Base-by-base conservation (phyloP, 169 alveolate genomes). In the Plasmodium inui region DNA sequence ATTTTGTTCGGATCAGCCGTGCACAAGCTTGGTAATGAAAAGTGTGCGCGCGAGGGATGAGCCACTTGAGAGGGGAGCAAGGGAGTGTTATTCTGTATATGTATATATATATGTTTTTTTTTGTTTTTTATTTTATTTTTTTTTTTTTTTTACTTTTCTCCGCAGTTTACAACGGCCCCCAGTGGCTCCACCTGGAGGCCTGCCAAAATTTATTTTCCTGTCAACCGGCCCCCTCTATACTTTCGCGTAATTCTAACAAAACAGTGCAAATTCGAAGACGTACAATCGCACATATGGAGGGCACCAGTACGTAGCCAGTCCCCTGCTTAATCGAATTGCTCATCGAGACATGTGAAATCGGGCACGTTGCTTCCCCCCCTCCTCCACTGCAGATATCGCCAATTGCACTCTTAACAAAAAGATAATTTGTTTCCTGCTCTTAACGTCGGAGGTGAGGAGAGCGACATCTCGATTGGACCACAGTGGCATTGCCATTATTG, bases 1-100 rank as follows among this genome's bases (percentile, higher is more conserved):
- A 79, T 88, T 78, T 78, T 88, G 72, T 88, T 88, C 82, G 81
- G 81, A 30, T 88, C 94, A 39, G 94, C 89, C 14, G 94, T 78
- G 61, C 89, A 80, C 19, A 88, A 88, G 55, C 71, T 78, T 55
- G 82, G 94, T 88, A 88, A 37, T 22, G n/a, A 71, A 50, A 55
- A 67, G 34, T 28, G 76, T 9, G 30, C 32, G 34, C 74, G 10
- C 7, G 34, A 3, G 17, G 26, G 34, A 61, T 61, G 26, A 19
- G 10, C 14, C n/a, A 67, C 41, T 26, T 67, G 3, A 26, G 37
- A 41, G n/a, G 30, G 39, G 32, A 61, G 17, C 57, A 14, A 12
- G 32, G 32, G 9, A 8, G 71, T 61, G 34, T 34, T 32, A 32
- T 32, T 74, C 37, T 74, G 32, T 32, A 32, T 34, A 32, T 32